Evolutionary conservation across 2,329 filamentous ascomycete species (phyloP), one percentile per base, ranked within the genome.

Genomic region (Berkeleyomyces basicola): DNA sequence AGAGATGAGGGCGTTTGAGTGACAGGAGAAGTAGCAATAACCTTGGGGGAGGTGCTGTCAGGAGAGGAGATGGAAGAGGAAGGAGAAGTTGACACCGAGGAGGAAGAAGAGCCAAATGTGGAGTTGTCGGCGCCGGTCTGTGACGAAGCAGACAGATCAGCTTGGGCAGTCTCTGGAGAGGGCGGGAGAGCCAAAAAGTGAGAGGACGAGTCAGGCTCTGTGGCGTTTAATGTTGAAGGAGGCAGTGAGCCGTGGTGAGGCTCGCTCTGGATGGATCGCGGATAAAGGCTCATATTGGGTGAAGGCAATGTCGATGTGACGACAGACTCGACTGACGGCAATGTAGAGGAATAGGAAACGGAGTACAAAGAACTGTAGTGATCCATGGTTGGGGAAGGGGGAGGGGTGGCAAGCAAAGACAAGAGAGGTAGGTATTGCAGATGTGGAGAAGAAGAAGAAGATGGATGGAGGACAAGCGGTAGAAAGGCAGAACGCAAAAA

Each of bases 401-500:
- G 53, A 16, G 7, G 51, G 36, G 11, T 44, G n/a, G 33, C 44
- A 62, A 55, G 36, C n/a, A 37, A 58, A 33, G 42, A 42, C n/a
- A 4, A 61, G 23, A 42, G 43, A 61, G 59, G 37, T 10, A 51
- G 49, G 53, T 49, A 64, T 57, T 65, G 55, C 62, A 64, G 63
- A 55, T 64, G 62, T 55, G 63, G 55, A 63, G 55, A 42, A 63
- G 59, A 66, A 63, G 65, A 64, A 59, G 40, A 65, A 59, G 62
- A 64, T 64, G 64, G 65, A 65, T 62, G 47, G 64, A 65, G 63
- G 59, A 36, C 11, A 63, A 61, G 53, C 16, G 36, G 65, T n/a
- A 58, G 31, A 62, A 39, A 23, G 46, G 7, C 16, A 62, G 36
- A 58, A 39, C 16, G n/a, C n/a, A 7, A 62, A 31, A 53, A 42